Evolutionary conservation across 2,329 filamentous ascomycete species (phyloP).

Genomic region (Ceratocystis papillata): DNA sequence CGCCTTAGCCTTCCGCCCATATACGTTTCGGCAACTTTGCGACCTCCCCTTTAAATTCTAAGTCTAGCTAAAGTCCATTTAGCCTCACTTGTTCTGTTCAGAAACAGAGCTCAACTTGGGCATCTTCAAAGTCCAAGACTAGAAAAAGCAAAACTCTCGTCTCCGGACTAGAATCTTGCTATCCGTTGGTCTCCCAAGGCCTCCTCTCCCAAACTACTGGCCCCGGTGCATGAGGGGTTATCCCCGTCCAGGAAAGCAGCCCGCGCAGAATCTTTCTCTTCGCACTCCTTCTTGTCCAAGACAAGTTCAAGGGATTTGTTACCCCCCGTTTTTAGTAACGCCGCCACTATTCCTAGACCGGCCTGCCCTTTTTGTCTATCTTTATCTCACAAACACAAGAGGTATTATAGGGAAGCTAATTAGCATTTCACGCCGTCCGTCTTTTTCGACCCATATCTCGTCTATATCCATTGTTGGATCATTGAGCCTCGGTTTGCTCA

Average conservation of each 20-base stretch:
- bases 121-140: not conserved
- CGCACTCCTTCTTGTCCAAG: constrained; percentile 13
- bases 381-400: not conserved
- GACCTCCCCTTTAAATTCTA: not conserved
- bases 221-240: constrained; percentile 22
- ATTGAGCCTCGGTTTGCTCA: constrained; percentile 12
- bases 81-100: not conserved
- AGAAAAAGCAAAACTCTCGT: not conserved
- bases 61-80: not conserved
- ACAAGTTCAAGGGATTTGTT: constrained; percentile 1
- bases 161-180: constrained; percentile 7
- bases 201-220: constrained; percentile 10
- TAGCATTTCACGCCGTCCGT: too few species aligned
- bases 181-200: constrained; percentile 17
- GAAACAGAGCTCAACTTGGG: too few species aligned
- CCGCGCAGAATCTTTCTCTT: constrained; percentile 21
- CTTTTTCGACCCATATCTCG: not conserved
- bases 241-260: constrained; percentile 22
- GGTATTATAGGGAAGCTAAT: too few species aligned
- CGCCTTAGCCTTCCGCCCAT: not conserved
- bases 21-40: not conserved
- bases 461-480: constrained; percentile 19
- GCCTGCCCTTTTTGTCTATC: not conserved
- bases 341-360: not conserved
- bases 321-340: not conserved